phyloP scores from a whole-genome alignment of 176 grass and related monocot species.

The Cenchrus americanus region DNA sequence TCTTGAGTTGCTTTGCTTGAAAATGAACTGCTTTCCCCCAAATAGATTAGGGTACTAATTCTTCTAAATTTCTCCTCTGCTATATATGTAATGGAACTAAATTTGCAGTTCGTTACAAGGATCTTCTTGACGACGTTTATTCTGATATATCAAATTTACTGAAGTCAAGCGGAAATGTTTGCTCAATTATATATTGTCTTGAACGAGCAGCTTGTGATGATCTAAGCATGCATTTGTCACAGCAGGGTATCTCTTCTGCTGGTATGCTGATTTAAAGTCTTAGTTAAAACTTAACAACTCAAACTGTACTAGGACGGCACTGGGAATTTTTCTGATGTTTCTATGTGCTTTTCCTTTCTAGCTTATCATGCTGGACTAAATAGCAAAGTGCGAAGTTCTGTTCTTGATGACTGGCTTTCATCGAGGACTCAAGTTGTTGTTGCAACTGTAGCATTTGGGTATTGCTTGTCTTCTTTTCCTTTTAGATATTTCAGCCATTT shows the following conservation, averaged over 20 bases:
- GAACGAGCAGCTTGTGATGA: conserved; percentile 93
- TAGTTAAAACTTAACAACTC: conserved; percentile 21
- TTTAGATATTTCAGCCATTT: conserved; percentile 3
- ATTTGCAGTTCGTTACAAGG: conserved; percentile 95
- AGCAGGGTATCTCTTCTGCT: conserved; percentile 75
- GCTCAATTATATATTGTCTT: conserved; percentile 97
- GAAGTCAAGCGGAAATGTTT: conserved; percentile 74
- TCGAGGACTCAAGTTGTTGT: conserved; percentile 93
- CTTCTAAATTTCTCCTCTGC: too few relatives aligned
- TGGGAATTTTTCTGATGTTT: conserved; percentile 30
- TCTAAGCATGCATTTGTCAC: conserved; percentile 64
- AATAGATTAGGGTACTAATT: not conserved
- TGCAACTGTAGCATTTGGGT: conserved; percentile 98
- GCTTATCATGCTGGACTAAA: conserved; percentile 95
- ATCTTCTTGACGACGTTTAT: conserved; percentile 86
- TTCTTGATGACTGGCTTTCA: conserved; percentile 91
- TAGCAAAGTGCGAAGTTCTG: conserved; percentile 73
- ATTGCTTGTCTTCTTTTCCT: conserved; percentile 40
- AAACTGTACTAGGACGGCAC: conserved; percentile 28
- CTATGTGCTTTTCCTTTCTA: conserved; percentile 49
- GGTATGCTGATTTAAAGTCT: conserved; percentile 57
- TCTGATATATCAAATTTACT: conserved; percentile 79
- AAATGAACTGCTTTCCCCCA: not conserved
- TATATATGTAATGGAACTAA: conserved; percentile 25
- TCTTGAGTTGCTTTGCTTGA: not conserved